Evolutionary conservation across 2,329 filamentous ascomycete genomes (phyloP).

Genomic region (Cryphonectria parasitica): DNA sequence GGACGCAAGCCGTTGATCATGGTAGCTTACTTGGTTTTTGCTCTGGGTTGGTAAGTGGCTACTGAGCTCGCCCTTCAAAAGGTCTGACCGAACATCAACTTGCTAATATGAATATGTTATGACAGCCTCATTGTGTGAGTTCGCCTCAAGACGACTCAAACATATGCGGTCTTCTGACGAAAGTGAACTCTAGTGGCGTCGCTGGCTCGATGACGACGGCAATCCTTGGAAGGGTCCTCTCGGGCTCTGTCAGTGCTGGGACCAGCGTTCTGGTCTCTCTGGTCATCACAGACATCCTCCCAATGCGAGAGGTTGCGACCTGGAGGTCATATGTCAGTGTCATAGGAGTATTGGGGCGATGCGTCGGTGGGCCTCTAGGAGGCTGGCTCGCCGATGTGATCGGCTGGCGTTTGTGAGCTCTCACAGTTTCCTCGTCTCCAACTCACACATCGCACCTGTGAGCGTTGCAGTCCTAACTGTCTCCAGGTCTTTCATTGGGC

Average conservation of each 20-base stretch:
- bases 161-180: not conserved
- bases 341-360: slow-evolving; percentile 54
- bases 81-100: not conserved
- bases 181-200: slow-evolving; percentile 40
- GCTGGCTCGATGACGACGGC: slow-evolving; percentile 53
- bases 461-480: not conserved
- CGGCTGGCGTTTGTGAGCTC: slow-evolving; percentile 65
- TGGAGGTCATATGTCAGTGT: slow-evolving; percentile 60
- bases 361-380: slow-evolving; percentile 59
- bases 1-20: slow-evolving; percentile 57
- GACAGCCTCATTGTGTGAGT: slow-evolving; percentile 37
- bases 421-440: not conserved
- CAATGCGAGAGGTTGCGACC: slow-evolving; percentile 54
- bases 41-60: slow-evolving; percentile 48
- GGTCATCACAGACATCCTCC: slow-evolving; percentile 57
- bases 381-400: slow-evolving; percentile 64
- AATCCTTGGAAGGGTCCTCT: slow-evolving; percentile 54
- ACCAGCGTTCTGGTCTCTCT: slow-evolving; percentile 56
- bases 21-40: slow-evolving; percentile 54
- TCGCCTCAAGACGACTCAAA: not conserved
- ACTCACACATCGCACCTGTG: not conserved
- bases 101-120: not conserved
- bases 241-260: slow-evolving; percentile 55
- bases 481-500: slow-evolving; percentile 57
- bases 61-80: not conserved